phyloP scores from a whole-genome alignment of 331 rosid species.

The Telfairia occidentalis region DNA sequence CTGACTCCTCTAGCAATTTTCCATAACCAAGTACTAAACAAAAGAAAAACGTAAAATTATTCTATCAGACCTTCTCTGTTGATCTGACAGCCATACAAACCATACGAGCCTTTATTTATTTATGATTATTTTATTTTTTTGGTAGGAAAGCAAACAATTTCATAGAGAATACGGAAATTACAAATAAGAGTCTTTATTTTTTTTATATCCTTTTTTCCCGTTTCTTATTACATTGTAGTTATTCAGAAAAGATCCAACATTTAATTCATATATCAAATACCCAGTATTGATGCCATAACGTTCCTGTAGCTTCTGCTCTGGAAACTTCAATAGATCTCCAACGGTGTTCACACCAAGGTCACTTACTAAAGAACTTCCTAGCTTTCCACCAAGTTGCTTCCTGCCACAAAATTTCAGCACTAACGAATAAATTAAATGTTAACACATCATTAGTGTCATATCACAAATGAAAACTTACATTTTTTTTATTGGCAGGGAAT shows the following conservation, averaged over 20 bases:
- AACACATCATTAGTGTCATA: conserved; percentile 8
- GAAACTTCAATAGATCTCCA: conserved; percentile 70
- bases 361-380: conserved; percentile 72
- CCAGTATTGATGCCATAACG: conserved; percentile 82
- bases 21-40: conserved; percentile 86
- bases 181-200: not conserved
- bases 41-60: conserved; percentile 23
- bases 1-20: conserved; percentile 81
- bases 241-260: not conserved
- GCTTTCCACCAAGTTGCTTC: conserved; percentile 99
- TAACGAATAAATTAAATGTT: conserved; percentile 3
- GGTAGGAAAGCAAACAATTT: not conserved
- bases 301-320: conserved; percentile 81
- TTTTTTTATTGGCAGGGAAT: conserved; percentile 81
- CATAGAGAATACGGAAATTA: not conserved
- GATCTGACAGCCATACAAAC: not conserved
- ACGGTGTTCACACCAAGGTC: conserved; percentile 75
- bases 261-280: conserved; percentile 19
- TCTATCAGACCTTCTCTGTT: conserved; percentile 19
- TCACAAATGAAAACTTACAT: conserved; percentile 34
- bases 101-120: not conserved
- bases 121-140: no score
- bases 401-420: conserved; percentile 22
- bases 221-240: not conserved
- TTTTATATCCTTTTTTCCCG: not conserved